phyloP scores from a whole-genome alignment of 306 rosid genomes.

The Quercus aquifolioides region DNA sequence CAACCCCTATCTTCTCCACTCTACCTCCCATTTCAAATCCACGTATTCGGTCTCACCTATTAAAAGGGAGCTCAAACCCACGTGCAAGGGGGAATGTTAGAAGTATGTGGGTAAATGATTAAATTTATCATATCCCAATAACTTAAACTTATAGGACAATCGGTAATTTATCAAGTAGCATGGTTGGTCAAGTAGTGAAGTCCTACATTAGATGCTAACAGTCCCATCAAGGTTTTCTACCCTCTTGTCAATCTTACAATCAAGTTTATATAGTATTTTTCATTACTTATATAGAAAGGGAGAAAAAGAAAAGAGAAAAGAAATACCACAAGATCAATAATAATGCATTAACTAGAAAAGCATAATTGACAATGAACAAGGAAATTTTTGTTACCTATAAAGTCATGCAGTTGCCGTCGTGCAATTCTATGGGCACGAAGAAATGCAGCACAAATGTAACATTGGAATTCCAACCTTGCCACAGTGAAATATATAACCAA shows the following conservation, averaged over 20 bases:
- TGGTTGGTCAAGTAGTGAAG: no score
- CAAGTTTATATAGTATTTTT: background rate
- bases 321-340: background rate
- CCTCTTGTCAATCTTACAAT: background rate
- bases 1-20: no score
- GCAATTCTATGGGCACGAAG: conserved; percentile 90
- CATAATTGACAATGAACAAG: conserved; percentile 8
- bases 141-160: no score
- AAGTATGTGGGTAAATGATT: no score
- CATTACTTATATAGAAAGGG: background rate
- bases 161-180: no score
- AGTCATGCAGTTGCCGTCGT: conserved; percentile 70
- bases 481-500: conserved; percentile 80
- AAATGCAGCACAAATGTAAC: conserved; percentile 91
- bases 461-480: conserved; percentile 82
- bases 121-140: no score
- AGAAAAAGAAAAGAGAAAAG: background rate
- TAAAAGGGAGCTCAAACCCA: no score
- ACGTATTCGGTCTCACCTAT: no score
- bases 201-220: no score
- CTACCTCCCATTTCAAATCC: no score
- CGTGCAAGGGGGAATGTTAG: no score
- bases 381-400: conserved; percentile 54
- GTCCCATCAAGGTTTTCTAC: background rate
- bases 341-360: background rate